Evolutionary conservation across 306 rosid genomes (phyloP).

Genomic region (Malus fusca): DNA sequence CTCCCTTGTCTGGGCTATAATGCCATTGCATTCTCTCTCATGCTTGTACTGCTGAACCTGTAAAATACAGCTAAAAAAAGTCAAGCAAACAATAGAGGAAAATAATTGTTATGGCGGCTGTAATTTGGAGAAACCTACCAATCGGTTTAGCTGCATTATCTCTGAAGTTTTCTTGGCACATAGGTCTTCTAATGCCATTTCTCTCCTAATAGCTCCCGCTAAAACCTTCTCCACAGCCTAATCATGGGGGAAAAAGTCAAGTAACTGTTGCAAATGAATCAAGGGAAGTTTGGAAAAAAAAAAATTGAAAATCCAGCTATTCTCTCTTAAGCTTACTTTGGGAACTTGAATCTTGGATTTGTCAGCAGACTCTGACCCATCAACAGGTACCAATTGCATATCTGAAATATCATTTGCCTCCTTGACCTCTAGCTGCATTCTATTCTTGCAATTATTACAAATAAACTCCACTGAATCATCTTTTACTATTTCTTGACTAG

Average conservation of each 20-base stretch:
- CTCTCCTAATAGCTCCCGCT: conserved; percentile 95
- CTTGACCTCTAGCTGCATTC: conserved; percentile 41
- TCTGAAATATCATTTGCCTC: conserved; percentile 47
- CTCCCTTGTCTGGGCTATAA: conserved; percentile 86
- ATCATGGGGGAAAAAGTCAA: not conserved
- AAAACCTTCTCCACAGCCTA: conserved; percentile 91
- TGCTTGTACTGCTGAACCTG: conserved; percentile 92
- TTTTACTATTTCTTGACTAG: conserved; percentile 33
- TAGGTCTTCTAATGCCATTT: conserved; percentile 89
- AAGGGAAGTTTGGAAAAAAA: conserved; percentile 3
- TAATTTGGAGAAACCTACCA: conserved; percentile 48
- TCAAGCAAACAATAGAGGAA: conserved; percentile 23
- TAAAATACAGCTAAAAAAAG: conserved; percentile 24
- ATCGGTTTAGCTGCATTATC: conserved; percentile 80
- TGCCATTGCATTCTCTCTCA: conserved; percentile 84
- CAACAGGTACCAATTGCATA: conserved; percentile 65
- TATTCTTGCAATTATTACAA: conserved; percentile 64
- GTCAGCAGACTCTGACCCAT: conserved; percentile 52
- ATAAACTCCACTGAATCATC: conserved; percentile 42
- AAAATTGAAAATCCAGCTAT: conserved; percentile 18
- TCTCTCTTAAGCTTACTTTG: conserved; percentile 49
- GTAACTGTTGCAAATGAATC: not conserved
- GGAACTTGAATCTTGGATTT: conserved; percentile 70
- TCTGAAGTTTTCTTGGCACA: conserved; percentile 78
- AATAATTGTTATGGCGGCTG: not conserved